phyloP scores from a whole-genome alignment of 495 filamentous ascomycete genomes.

The Podospora bellae-mahoneyi region DNA sequence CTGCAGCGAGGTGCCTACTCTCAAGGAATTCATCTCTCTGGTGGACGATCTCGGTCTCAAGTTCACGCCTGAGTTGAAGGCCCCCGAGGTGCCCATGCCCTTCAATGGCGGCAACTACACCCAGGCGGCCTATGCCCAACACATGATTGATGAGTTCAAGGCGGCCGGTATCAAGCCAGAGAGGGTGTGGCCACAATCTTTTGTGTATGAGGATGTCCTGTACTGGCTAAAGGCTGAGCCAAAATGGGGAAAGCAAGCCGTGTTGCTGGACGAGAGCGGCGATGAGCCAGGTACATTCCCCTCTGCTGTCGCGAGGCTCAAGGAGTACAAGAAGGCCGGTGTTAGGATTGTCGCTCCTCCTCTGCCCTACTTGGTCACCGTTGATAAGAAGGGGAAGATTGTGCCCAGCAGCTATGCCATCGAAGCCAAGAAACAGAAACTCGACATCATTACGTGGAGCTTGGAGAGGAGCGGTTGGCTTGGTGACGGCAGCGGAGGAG shows the following conservation, averaged over 20 bases:
- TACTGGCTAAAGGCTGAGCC: conserved; percentile 61
- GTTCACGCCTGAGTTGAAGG: conserved; percentile 62
- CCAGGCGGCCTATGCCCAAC: conserved; percentile 54
- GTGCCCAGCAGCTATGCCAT: conserved; percentile 44
- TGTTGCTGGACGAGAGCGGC: conserved; percentile 56
- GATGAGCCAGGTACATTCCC: conserved; percentile 44
- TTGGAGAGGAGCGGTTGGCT: conserved; percentile 57
- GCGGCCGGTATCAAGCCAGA: conserved; percentile 47
- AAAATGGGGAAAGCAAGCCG: conserved; percentile 53
- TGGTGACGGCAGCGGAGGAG: conserved; percentile 39
- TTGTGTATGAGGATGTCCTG: conserved; percentile 56
- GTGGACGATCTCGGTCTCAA: conserved; percentile 50
- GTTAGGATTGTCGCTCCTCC: conserved; percentile 46
- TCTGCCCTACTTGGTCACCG: conserved; percentile 41
- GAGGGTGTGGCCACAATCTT: conserved; percentile 59
- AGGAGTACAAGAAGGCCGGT: conserved; percentile 41
- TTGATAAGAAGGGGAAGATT: conserved; percentile 36
- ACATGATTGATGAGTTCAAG: conserved; percentile 58
- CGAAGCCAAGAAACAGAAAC: conserved; percentile 49
- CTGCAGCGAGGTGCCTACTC: conserved; percentile 52
- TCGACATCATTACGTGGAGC: conserved; percentile 61
- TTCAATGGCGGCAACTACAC: conserved; percentile 54
- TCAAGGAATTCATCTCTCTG: conserved; percentile 52
- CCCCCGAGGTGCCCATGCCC: conserved; percentile 57
- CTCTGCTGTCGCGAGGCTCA: conserved; percentile 48